These are phyloP conservation scores for Cokeromyces recurvatus DNA, from an alignment of 371 early-diverging fungal genomes.

Conservation along the genomic window DNA sequence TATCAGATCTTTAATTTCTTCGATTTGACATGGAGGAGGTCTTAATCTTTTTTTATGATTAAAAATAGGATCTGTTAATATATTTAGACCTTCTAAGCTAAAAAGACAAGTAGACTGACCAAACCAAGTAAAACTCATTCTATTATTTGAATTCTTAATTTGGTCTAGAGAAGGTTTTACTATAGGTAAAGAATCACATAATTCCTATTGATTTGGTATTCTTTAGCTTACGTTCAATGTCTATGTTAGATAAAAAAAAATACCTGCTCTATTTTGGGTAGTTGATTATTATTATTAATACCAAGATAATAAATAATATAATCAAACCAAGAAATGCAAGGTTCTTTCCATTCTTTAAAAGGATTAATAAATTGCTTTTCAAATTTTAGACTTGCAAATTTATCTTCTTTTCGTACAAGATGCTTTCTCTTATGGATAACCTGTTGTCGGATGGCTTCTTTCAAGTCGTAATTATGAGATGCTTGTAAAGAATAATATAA, in stretches of 20 bases:
- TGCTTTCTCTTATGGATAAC: conserved; percentile 30
- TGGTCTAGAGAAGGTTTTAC: conserved; percentile 35
- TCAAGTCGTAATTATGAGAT: conserved; percentile 33
- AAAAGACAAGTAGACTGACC: conserved; percentile 60
- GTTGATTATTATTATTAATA: conserved; percentile 9
- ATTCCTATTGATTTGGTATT: too few species aligned
- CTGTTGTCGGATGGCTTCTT: conserved; percentile 37
- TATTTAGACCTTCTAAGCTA: conserved; percentile 47
- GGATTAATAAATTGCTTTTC: conserved; percentile 61
- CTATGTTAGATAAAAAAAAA: too few species aligned
- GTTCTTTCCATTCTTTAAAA: conserved; percentile 54
- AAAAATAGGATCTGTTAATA: conserved; percentile 60
- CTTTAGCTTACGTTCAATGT: too few species aligned
- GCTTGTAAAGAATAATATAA: conserved; percentile 43
- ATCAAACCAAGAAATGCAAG: conserved; percentile 28
- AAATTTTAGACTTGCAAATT: conserved; percentile 43
- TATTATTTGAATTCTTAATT: conserved; percentile 15
- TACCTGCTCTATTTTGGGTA: conserved; percentile 4
- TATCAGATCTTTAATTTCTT: conserved; percentile 38
- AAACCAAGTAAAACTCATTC: conserved; percentile 47
- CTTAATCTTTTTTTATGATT: conserved; percentile 44
- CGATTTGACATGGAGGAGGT: conserved; percentile 44
- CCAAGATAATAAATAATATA: conserved; percentile 42
- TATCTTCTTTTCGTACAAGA: conserved; percentile 34
- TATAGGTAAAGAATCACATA: conserved; percentile 31